Evolutionary conservation across 768 basidiomycete species (phyloP).

Genomic region (Psilocybe azurescens): DNA sequence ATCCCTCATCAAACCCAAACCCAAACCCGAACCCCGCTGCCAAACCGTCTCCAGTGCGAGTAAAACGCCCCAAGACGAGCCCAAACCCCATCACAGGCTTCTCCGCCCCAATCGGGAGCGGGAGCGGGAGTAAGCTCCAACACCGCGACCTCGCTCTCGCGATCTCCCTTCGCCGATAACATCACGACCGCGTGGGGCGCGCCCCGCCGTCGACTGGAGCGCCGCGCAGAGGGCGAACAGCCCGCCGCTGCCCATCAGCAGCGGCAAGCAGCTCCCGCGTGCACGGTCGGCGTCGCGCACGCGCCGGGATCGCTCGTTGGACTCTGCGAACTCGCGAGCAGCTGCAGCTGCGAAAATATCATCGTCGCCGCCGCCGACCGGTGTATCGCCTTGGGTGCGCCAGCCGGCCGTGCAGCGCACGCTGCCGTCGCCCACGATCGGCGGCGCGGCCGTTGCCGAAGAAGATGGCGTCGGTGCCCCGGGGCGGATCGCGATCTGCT

Average conservation of each 20-base stretch:
- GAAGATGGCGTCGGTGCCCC: constrained; percentile 1
- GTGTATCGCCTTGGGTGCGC: background rate
- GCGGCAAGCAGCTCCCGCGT: constrained; percentile 15
- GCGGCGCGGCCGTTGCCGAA: constrained; percentile 11
- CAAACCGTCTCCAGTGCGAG: constrained; percentile 1
- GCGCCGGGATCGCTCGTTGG: constrained; percentile 25
- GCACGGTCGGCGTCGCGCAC: constrained; percentile 29
- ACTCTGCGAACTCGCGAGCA: constrained; percentile 13
- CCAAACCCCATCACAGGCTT: constrained; percentile 24
- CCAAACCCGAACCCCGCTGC: background rate
- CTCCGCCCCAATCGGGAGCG: background rate
- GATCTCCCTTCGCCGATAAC: background rate
- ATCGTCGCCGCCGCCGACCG: background rate
- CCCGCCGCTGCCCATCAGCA: constrained; percentile 10
- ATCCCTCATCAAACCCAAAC: too few relatives aligned
- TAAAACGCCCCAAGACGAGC: constrained; percentile 31
- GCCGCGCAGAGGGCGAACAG: constrained; percentile 1
- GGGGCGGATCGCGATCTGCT: constrained; percentile 4
- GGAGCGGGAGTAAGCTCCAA: background rate
- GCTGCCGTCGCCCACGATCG: constrained; percentile 14
- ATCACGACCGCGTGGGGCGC: background rate
- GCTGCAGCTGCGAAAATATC: background rate
- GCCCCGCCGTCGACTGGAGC: background rate
- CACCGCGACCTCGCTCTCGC: background rate
- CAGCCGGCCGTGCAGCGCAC: background rate